phyloP scores from a whole-genome alignment of 2,329 filamentous ascomycete genomes.

The Penicillium hordei region DNA sequence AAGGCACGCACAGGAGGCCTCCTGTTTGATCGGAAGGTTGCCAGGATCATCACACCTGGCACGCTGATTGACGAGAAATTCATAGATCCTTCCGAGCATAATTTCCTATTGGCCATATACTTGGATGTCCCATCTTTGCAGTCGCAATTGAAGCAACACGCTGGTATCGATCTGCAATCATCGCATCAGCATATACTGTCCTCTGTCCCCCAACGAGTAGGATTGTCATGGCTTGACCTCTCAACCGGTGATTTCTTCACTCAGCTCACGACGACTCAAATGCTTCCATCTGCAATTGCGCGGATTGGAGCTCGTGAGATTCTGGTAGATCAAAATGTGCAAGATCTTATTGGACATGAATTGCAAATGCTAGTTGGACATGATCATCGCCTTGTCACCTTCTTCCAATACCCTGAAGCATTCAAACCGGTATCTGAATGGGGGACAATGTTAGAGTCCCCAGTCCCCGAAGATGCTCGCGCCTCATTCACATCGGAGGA shows the following conservation, averaged over 20 bases:
- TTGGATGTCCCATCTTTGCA: constrained; percentile 41
- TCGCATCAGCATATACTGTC: constrained; percentile 32
- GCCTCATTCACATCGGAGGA: constrained; percentile 66
- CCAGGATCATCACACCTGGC: constrained; percentile 87
- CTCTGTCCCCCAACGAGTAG: constrained; percentile 54
- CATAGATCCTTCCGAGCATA: constrained; percentile 90
- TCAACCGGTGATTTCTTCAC: constrained; percentile 95
- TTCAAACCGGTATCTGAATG: constrained; percentile 62
- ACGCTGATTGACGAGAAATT: constrained; percentile 98
- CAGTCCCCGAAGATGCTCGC: constrained; percentile 57
- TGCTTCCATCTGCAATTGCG: constrained; percentile 76
- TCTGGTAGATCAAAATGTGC: constrained; percentile 67
- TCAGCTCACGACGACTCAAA: constrained; percentile 68
- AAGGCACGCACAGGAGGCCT: constrained; percentile 74
- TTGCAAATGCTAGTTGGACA: constrained; percentile 70
- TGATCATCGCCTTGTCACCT: constrained; percentile 74
- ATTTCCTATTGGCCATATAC: constrained; percentile 83
- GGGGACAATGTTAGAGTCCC: constrained; percentile 73
- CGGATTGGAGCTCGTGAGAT: constrained; percentile 83
- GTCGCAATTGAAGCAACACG: constrained; percentile 21
- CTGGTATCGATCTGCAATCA: constrained; percentile 14
- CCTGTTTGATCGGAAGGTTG: constrained; percentile 80
- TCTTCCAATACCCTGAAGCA: constrained; percentile 53
- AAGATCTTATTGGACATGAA: constrained; percentile 58
- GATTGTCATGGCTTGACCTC: constrained; percentile 89